These are phyloP conservation scores for Chenopodium quinoa DNA, from an alignment of 148 eudicot species.

Conservation along the genomic window DNA sequence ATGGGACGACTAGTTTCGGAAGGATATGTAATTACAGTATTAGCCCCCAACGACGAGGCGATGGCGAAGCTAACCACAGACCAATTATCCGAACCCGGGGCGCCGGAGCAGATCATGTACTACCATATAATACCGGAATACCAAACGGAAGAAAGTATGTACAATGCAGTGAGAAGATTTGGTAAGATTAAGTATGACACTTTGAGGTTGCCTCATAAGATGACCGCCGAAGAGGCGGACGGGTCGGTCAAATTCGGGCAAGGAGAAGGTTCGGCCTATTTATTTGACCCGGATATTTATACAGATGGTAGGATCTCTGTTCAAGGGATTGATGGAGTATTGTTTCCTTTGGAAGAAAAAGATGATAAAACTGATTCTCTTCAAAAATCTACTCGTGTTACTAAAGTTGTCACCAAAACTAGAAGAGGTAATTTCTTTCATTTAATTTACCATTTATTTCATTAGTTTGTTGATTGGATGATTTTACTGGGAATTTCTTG, in stretches of 20 bases:
- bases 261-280: slow-evolving; percentile 53
- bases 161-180: slow-evolving; percentile 56
- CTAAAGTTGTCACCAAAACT: slow-evolving; percentile 43
- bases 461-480: neutral
- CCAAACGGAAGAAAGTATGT: slow-evolving; percentile 70
- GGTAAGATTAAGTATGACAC: slow-evolving; percentile 61
- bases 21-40: slow-evolving; percentile 53
- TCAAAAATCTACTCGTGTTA: slow-evolving; percentile 10
- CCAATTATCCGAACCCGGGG: slow-evolving; percentile 60
- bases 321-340: slow-evolving; percentile 62
- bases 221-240: slow-evolving; percentile 58
- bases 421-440: slow-evolving; percentile 41
- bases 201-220: slow-evolving; percentile 44
- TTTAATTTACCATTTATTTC: neutral
- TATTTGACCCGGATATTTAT: slow-evolving; percentile 66
- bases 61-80: slow-evolving; percentile 63
- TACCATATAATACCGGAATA: slow-evolving; percentile 63
- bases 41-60: slow-evolving; percentile 66
- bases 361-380: slow-evolving; percentile 19
- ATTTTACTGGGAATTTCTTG: neutral
- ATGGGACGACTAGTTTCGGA: slow-evolving; percentile 60
- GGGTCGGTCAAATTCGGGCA: slow-evolving; percentile 60
- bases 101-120: slow-evolving; percentile 65
- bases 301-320: slow-evolving; percentile 65
- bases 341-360: slow-evolving; percentile 47